Conservation (phyloP, 1,139 yeast genomes). For the Diutina pseudorugosa region DNA sequence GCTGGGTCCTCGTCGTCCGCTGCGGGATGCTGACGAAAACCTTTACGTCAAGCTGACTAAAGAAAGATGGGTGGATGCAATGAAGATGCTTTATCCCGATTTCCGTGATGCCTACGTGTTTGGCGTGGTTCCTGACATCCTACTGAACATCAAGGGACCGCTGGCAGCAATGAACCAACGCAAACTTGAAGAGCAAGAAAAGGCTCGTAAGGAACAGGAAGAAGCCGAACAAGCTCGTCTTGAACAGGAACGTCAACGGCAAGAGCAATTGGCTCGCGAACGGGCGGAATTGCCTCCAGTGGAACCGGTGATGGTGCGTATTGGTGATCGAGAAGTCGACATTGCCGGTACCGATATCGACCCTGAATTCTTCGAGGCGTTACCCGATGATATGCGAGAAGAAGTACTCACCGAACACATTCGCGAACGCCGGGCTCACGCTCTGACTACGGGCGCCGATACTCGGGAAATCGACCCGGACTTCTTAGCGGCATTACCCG, state of each 20-base stretch:
- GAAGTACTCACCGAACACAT: slow-evolving; percentile 86
- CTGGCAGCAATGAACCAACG: background rate
- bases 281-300: slow-evolving; percentile 9
- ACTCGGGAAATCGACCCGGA: slow-evolving; percentile 69
- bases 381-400: slow-evolving; percentile 88
- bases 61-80: slow-evolving; percentile 1
- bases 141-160: background rate
- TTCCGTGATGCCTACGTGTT: background rate
- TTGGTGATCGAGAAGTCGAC: slow-evolving; percentile 75
- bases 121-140: background rate
- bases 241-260: slow-evolving; percentile 26
- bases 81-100: background rate
- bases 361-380: slow-evolving; percentile 79
- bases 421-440: slow-evolving; percentile 51
- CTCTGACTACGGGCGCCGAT: slow-evolving; percentile 24
- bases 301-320: slow-evolving; percentile 54
- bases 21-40: background rate
- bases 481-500: slow-evolving; percentile 74
- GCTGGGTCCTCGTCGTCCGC: background rate
- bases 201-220: slow-evolving; percentile 18
- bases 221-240: slow-evolving; percentile 20
- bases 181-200: slow-evolving; percentile 12
- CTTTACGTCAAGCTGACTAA: slow-evolving; percentile 3
- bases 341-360: slow-evolving; percentile 87
- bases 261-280: slow-evolving; percentile 8